A percentile compares a stretch with the other conserved stretches of the same genome.
These are phyloP conservation scores for Cryphonectria radicalis DNA, from an alignment of 2,329 filamentous ascomycete species.

Conservation along the genomic window DNA sequence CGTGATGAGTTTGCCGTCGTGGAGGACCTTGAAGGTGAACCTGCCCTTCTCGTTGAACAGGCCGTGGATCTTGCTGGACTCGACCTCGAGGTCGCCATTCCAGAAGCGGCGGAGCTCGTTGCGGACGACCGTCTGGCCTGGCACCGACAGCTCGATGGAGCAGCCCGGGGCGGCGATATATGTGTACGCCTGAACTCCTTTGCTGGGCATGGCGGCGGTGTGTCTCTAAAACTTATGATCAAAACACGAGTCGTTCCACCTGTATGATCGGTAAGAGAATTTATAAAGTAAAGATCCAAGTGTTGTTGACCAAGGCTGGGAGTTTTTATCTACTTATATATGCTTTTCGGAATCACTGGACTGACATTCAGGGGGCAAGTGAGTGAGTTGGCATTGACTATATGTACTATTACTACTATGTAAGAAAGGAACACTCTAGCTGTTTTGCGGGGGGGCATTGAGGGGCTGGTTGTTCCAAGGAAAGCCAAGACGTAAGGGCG, in stretches of 20 bases:
- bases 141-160: slow-evolving; percentile 50
- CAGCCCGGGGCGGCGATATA: slow-evolving; percentile 46
- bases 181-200: slow-evolving; percentile 44
- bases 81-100: slow-evolving; percentile 50
- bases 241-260: background rate
- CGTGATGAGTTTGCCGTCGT: slow-evolving; percentile 44
- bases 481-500: background rate
- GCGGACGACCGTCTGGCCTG: slow-evolving; percentile 41
- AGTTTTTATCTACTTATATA: no score
- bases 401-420: background rate
- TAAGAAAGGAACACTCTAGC: background rate
- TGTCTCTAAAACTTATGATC: background rate
- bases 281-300: no score
- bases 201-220: slow-evolving; percentile 44
- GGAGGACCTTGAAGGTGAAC: slow-evolving; percentile 48
- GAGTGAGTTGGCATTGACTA: background rate
- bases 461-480: background rate
- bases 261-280: no score
- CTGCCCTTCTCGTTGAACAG: slow-evolving; percentile 49
- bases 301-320: background rate
- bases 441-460: background rate
- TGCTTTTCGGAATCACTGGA: background rate
- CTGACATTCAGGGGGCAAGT: background rate
- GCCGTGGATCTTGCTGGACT: slow-evolving; percentile 45
- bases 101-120: slow-evolving; percentile 42